Percentiles rank a stretch among this genome's conserved stretches.
Evolutionary conservation across 1,284 basidiomycete genomes (phyloP).

Genomic region (Cutaneotrichosporon cavernicola): DNA sequence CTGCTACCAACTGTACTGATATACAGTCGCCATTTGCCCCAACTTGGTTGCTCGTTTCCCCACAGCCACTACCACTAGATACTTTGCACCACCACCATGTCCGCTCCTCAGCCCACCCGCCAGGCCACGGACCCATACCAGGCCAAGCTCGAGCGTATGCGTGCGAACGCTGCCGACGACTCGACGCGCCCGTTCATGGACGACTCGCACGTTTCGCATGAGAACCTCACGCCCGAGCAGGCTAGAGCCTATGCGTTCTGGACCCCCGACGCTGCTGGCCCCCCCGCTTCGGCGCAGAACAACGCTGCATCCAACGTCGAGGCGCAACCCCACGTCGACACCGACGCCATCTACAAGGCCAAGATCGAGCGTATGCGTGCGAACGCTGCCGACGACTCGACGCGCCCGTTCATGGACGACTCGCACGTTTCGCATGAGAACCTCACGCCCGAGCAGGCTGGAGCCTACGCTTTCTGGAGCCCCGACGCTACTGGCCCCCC

Average conservation of each 20-base stretch:
- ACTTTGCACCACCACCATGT: background rate
- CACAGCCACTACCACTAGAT: background rate
- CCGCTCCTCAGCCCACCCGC: background rate
- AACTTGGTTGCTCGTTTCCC: background rate
- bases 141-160: conserved; percentile 1
- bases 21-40: background rate
- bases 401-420: background rate
- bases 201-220: background rate
- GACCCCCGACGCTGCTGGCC: background rate
- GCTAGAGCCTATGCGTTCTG: background rate
- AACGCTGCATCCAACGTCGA: background rate
- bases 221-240: background rate
- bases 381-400: background rate
- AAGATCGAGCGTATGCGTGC: background rate
- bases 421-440: background rate
- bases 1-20: background rate
- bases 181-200: background rate
- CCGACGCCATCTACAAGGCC: background rate
- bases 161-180: background rate
- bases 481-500: background rate
- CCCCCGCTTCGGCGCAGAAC: background rate
- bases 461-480: background rate
- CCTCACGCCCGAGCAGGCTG: background rate
- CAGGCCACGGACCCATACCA: background rate
- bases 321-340: background rate